Percentiles rank a stretch among this genome's conserved stretches.
Conservation (phyloP, 805 yeast genomes). For the Geotrichum ghanense region DNA sequence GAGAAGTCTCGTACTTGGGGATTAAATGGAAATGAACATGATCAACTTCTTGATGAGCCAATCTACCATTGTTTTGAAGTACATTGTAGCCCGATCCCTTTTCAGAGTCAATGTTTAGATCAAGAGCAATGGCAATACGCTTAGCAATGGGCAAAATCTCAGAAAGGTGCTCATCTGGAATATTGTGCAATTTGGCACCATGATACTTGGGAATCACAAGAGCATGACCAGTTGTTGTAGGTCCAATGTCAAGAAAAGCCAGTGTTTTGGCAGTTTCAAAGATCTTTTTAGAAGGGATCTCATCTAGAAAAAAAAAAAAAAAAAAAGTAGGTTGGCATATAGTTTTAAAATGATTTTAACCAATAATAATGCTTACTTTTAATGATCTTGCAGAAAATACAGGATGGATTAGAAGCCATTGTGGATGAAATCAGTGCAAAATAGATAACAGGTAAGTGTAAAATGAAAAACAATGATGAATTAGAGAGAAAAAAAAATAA, state of each 20-base stretch:
- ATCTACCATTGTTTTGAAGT: conserved; percentile 85
- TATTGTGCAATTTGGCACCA: conserved; percentile 83
- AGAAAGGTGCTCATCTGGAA: conserved; percentile 82
- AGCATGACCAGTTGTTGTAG: conserved; percentile 81
- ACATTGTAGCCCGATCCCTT: conserved; percentile 70
- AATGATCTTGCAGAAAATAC: conserved; percentile 90
- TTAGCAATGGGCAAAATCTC: conserved; percentile 85
- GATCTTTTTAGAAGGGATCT: conserved; percentile 86
- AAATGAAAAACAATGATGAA: conserved; percentile 6
- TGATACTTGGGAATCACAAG: conserved; percentile 86
- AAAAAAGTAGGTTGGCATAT: too few species aligned
- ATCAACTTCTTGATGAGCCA: conserved; percentile 92
- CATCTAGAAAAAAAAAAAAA: conserved; percentile 40
- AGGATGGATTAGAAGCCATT: conserved; percentile 24
- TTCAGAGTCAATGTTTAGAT: conserved; percentile 40
- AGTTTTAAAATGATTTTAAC: too few species aligned
- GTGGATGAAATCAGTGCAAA: conserved; percentile 1
- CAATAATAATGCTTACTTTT: conserved; percentile 54
- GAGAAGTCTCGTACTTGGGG: conserved; percentile 63
- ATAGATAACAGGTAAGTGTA: conserved; percentile 10
- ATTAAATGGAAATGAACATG: conserved; percentile 96
- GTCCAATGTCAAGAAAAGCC: conserved; percentile 89
- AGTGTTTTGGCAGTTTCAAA: conserved; percentile 70
- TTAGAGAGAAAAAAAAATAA: conserved; percentile 1
- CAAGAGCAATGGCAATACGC: conserved; percentile 65